phyloP scores from a whole-genome alignment of 2,329 filamentous ascomycete genomes.

The Juglanconis juglandina region DNA sequence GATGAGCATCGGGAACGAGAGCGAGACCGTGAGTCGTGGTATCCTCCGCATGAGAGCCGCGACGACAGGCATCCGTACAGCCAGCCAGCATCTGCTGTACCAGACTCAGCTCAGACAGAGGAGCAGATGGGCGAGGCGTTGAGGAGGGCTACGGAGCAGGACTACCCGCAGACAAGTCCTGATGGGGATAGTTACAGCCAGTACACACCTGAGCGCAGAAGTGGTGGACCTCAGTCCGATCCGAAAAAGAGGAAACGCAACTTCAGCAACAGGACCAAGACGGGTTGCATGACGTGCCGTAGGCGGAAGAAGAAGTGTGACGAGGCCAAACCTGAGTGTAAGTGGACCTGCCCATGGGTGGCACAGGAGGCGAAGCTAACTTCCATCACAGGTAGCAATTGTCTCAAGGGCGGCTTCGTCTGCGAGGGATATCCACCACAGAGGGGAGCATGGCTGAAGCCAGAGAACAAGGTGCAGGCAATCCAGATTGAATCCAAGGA shows the following conservation, averaged over 20 bases:
- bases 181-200: conserved; percentile 46
- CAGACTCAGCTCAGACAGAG: conserved; percentile 45
- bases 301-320: conserved; percentile 97
- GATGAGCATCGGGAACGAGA: conserved; percentile 44
- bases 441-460: conserved; percentile 74
- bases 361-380: not conserved
- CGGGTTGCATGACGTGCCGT: conserved; percentile 88
- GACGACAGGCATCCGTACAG: conserved; percentile 47
- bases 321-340: conserved; percentile 88
- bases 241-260: conserved; percentile 71
- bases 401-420: conserved; percentile 80
- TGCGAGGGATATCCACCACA: conserved; percentile 89
- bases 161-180: conserved; percentile 52
- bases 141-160: conserved; percentile 44
- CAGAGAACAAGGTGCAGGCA: conserved; percentile 63
- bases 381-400: conserved; percentile 69
- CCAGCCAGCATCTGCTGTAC: conserved; percentile 42
- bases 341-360: conserved; percentile 33
- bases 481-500: conserved; percentile 84
- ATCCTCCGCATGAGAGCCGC: conserved; percentile 39
- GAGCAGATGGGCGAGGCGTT: conserved; percentile 46
- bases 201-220: conserved; percentile 47
- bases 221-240: conserved; percentile 53
- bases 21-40: conserved; percentile 47
- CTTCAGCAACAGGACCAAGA: conserved; percentile 95